Evolutionary conservation across 1,139 yeast genomes (phyloP).

Genomic region (Yueomyces sp.): DNA sequence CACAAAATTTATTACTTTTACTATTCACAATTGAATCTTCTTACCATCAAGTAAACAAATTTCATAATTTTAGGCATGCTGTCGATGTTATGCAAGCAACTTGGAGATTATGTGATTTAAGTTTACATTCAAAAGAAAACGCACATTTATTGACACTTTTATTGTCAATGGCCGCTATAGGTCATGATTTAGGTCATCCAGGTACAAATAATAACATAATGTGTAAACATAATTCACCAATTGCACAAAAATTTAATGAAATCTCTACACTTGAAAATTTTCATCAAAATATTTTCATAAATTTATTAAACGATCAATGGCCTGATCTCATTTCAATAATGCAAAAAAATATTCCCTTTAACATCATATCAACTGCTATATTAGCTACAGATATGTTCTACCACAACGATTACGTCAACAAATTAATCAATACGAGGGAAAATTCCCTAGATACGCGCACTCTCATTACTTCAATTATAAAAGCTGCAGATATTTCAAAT

Average conservation of each 20-base stretch:
- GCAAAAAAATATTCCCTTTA: constrained; percentile 5
- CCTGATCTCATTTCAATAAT: constrained; percentile 32
- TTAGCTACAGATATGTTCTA: constrained; percentile 92
- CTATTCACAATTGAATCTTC: constrained; percentile 40
- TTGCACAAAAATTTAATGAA: constrained; percentile 49
- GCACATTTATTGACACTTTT: constrained; percentile 7
- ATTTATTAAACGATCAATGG: constrained; percentile 50
- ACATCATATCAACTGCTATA: constrained; percentile 29
- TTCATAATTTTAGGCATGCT: constrained; percentile 92
- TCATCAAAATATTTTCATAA: constrained; percentile 63
- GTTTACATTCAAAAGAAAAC: constrained; percentile 5
- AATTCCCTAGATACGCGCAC: constrained; percentile 23
- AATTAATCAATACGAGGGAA: constrained; percentile 5
- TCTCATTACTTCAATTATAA: constrained; percentile 58
- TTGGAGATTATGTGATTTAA: constrained; percentile 14
- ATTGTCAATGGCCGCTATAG: constrained; percentile 69
- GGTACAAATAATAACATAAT: constrained; percentile 79
- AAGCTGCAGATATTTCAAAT: constrained; percentile 91
- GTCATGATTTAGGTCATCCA: constrained; percentile 95
- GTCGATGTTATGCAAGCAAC: constrained; percentile 91
- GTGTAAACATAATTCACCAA: constrained; percentile 48
- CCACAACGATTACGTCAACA: constrained; percentile 59
- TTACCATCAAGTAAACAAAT: constrained; percentile 75
- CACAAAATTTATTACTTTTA: constrained; percentile 15
- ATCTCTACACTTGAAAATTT: constrained; percentile 71